phyloP scores from a whole-genome alignment of 257 asterid species.

The Echites panduratus region DNA sequence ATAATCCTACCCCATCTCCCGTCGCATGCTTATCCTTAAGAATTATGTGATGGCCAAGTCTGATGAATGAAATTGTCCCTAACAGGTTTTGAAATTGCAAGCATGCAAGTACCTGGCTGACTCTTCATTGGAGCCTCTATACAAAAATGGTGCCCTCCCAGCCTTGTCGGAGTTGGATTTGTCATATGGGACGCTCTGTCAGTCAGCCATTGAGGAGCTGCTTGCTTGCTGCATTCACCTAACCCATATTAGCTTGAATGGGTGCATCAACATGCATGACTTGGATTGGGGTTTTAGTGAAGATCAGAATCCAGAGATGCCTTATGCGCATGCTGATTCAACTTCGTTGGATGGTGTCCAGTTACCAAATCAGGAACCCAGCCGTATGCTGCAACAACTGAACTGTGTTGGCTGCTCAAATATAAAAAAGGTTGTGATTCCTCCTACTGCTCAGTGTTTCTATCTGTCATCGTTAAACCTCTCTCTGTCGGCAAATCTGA shows the following conservation, averaged over 20 bases:
- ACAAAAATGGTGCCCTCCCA: constrained; percentile 83
- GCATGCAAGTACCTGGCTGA: constrained; percentile 96
- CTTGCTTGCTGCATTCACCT: constrained; percentile 81
- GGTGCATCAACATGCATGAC: constrained; percentile 92
- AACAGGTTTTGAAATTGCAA: constrained; percentile 89
- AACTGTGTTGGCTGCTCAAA: constrained; percentile 95
- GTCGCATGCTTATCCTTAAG: background rate
- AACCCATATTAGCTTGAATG: constrained; percentile 91
- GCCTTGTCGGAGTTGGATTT: constrained; percentile 81
- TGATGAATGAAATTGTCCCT: background rate
- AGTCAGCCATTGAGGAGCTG: constrained; percentile 83
- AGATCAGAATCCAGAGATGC: constrained; percentile 25
- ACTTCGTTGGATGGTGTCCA: constrained; percentile 13
- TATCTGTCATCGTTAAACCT: constrained; percentile 73
- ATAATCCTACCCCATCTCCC: background rate
- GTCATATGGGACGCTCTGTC: constrained; percentile 90
- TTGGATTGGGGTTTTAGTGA: constrained; percentile 67
- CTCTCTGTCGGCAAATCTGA: constrained; percentile 77
- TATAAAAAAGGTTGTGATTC: constrained; percentile 84
- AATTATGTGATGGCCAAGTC: background rate
- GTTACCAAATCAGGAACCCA: constrained; percentile 28
- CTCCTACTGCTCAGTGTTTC: constrained; percentile 68
- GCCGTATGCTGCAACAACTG: constrained; percentile 70
- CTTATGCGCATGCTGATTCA: constrained; percentile 13
- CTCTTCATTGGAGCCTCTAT: constrained; percentile 82